These are phyloP conservation scores for Pseudonectria foliicola DNA, from an alignment of 2,329 filamentous ascomycete species.

Conservation along the genomic window DNA sequence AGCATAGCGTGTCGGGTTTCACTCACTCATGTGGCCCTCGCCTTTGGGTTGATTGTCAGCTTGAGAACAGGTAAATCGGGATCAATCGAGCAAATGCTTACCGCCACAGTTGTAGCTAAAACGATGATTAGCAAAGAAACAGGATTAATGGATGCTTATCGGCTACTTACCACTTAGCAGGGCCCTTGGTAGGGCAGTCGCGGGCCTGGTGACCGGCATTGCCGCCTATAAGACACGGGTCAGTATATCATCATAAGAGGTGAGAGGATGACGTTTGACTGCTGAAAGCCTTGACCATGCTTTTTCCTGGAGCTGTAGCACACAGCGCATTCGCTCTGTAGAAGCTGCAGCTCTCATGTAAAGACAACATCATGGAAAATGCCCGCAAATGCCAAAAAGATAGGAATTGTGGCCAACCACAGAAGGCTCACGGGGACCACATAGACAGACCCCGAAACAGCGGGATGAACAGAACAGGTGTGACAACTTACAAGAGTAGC, in stretches of 20 bases:
- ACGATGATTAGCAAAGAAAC: slow-evolving; percentile 14
- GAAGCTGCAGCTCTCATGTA: too few species aligned
- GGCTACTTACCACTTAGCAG: slow-evolving; percentile 66
- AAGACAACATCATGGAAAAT: too few species aligned
- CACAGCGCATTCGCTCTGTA: too few species aligned
- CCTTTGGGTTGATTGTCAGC: slow-evolving; percentile 28
- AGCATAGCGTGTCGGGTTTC: neutral
- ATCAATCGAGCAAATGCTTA: slow-evolving; percentile 33
- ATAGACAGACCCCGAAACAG: neutral
- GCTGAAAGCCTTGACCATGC: too few species aligned
- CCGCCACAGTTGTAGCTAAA: slow-evolving; percentile 75
- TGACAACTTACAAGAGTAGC: slow-evolving; percentile 43
- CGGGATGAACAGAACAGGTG: neutral
- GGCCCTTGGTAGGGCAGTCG: slow-evolving; percentile 78
- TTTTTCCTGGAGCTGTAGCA: too few species aligned
- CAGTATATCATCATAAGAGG: slow-evolving; percentile 12
- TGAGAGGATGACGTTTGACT: too few species aligned
- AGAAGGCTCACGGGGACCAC: too few species aligned
- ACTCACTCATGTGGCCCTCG: slow-evolving; percentile 73
- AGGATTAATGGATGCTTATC: neutral
- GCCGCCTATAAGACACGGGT: slow-evolving; percentile 49
- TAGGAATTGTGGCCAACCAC: too few species aligned
- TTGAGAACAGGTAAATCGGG: slow-evolving; percentile 2
- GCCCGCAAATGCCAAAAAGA: too few species aligned
- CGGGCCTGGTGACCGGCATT: slow-evolving; percentile 72